These are phyloP conservation scores for Elongisporangium senticosum DNA, from an alignment of 352 stramenopile genomes.

Conservation along the genomic window DNA sequence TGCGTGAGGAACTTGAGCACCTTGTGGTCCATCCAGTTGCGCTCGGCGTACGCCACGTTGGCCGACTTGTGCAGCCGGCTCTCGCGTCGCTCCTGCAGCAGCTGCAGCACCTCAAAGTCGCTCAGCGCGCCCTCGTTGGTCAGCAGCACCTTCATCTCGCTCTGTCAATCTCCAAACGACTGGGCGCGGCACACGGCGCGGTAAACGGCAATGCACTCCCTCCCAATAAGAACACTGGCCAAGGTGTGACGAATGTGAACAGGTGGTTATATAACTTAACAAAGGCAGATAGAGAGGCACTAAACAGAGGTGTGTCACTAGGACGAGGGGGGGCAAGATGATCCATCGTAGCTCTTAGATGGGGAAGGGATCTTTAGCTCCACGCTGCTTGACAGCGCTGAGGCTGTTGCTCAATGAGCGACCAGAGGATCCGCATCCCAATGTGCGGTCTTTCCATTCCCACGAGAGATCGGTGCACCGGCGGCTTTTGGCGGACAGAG, in stretches of 20 bases:
- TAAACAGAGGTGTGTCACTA: not conserved
- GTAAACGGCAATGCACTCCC: not conserved
- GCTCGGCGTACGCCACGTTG: constrained; percentile 72
- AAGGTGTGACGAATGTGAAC: not conserved
- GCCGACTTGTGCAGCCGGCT: constrained; percentile 70
- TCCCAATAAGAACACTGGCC: not conserved
- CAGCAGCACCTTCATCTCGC: constrained; percentile 75
- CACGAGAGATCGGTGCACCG: not conserved
- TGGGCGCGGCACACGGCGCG: not conserved
- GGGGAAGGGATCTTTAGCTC: not conserved
- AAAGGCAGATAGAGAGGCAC: not conserved
- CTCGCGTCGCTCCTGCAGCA: constrained; percentile 82
- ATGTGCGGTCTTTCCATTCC: not conserved
- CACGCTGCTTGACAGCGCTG: not conserved
- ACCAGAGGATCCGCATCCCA: not conserved
- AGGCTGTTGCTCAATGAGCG: not conserved
- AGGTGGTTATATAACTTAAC: not conserved
- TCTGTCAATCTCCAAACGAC: not conserved
- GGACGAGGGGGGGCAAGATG: not conserved
- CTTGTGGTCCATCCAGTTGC: constrained; percentile 89
- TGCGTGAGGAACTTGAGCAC: constrained; percentile 84
- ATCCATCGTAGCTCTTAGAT: no score
- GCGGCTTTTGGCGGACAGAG: not conserved
- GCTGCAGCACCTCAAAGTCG: constrained; percentile 74
- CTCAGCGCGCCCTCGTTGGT: constrained; percentile 76